Evolutionary conservation across 176 grass and related monocot species (phyloP).

Genomic region (Saccharum spontaneum): DNA sequence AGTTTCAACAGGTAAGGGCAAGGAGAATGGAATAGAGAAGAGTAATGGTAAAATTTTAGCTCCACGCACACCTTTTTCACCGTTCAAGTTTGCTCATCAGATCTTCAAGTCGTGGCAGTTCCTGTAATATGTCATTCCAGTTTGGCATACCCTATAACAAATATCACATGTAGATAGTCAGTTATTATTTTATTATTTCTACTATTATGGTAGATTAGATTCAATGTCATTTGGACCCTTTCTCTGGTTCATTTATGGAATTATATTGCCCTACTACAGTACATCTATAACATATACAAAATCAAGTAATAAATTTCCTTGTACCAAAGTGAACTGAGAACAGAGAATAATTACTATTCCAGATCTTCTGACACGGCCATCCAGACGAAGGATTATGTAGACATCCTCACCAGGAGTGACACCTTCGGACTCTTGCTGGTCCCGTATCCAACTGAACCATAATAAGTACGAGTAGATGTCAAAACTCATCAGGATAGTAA

Average conservation of each 20-base stretch:
- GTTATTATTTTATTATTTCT: not conserved
- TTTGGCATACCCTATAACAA: constrained; percentile 80
- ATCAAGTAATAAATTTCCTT: constrained; percentile 1
- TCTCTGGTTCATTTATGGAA: not conserved
- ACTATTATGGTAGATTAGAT: not conserved
- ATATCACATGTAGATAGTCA: constrained; percentile 19
- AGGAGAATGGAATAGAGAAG: not conserved
- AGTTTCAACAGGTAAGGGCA: not conserved
- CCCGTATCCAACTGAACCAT: constrained; percentile 72
- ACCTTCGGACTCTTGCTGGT: constrained; percentile 83
- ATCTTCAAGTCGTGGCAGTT: constrained; percentile 78
- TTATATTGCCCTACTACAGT: not conserved
- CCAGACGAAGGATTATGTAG: constrained; percentile 81
- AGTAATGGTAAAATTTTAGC: not conserved
- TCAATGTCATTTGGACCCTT: constrained; percentile 6
- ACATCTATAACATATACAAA: not conserved
- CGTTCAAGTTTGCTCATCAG: constrained; percentile 92
- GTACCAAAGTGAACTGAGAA: not conserved
- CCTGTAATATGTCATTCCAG: constrained; percentile 78
- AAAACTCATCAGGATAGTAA: not conserved
- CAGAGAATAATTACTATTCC: constrained; percentile 64
- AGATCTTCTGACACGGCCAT: constrained; percentile 92
- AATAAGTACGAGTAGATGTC: constrained; percentile 11
- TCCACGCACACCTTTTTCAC: constrained; percentile 22
- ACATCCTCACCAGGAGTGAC: constrained; percentile 82